Conservation (phyloP, 345 rosid species). For the Salix dunnii region DNA sequence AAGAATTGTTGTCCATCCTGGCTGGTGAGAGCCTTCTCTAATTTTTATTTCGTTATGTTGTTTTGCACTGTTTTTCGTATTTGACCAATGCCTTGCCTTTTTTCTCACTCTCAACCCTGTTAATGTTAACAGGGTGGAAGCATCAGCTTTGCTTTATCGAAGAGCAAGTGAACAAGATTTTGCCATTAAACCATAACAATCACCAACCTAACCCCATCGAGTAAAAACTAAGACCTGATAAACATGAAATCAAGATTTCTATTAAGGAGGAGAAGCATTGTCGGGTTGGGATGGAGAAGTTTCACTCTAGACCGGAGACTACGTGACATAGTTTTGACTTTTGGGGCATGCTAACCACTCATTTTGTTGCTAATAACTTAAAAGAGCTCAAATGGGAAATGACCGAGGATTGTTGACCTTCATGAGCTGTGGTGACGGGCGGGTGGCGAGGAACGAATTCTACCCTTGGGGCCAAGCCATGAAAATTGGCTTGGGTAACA, state of each 20-base stretch:
- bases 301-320: background rate
- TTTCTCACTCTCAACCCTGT: background rate
- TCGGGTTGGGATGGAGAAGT: slow-evolving; percentile 21
- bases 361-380: background rate
- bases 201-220: slow-evolving; percentile 15
- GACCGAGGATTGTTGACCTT: background rate
- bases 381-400: background rate
- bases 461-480: background rate
- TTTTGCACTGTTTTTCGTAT: background rate
- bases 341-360: background rate
- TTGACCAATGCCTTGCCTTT: slow-evolving; percentile 13
- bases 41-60: background rate
- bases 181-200: slow-evolving; percentile 65
- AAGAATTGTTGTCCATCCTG: slow-evolving; percentile 86
- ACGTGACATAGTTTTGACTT: background rate
- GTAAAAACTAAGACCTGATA: slow-evolving; percentile 32
- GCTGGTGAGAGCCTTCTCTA: slow-evolving; percentile 62
- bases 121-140: slow-evolving; percentile 83
- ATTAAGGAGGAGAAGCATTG: slow-evolving; percentile 19
- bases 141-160: slow-evolving; percentile 91
- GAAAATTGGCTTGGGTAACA: background rate
- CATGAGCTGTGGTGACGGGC: background rate
- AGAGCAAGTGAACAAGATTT: slow-evolving; percentile 87
- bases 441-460: background rate
- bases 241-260: slow-evolving; percentile 21